Evolutionary conservation across 2,329 filamentous ascomycete species (phyloP), one percentile per base, ranked within the genome.

Genomic region (Neonectria faginata): DNA sequence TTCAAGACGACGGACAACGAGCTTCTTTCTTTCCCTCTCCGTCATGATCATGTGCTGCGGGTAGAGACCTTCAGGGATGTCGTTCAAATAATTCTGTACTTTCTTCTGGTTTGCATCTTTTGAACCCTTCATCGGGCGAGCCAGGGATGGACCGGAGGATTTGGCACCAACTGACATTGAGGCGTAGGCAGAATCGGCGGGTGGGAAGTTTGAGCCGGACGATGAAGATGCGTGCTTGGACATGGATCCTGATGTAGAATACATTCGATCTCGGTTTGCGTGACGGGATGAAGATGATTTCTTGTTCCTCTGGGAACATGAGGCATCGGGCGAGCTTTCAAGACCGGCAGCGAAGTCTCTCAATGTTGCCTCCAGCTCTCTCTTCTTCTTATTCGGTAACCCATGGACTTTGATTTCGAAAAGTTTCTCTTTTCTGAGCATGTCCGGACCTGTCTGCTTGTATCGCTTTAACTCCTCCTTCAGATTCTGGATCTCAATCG

Each of bases 391-490:
- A 51, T 88, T 84, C 0, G 91, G 86, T 44, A 97, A 78, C 0
- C 90, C 89, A 70, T 96, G 92, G 31, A 94, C 86, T 70, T 92
- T 91, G 65, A 97, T 88, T 75, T 97, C 93, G 70, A 97, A 95
- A 0, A 97, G 79, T 74, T 92, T 93, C 31, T 97, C 92, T 51
- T 90, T 88, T 36, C 89, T 86, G 54, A 94, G 79, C 67, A 90
- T 86, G 45, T 89, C 85, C 18, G 89, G 88, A 2, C 90, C 88
- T 27, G 87, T 80, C 67, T 88, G 89, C 76, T 92, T 91, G 66
- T 92, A 92, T 57, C 87, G 89, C 72, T 87, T 91, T 59, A 97
- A 73, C 72, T 89, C 88, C 69, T 91, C 89, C 79, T 90, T 94
- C 65, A 97, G 77, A 56, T 88, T 90, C 76, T 93, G 92, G 75